Base-by-base conservation (phyloP, 257 asterid genomes). In the Primulina eburnea region DNA sequence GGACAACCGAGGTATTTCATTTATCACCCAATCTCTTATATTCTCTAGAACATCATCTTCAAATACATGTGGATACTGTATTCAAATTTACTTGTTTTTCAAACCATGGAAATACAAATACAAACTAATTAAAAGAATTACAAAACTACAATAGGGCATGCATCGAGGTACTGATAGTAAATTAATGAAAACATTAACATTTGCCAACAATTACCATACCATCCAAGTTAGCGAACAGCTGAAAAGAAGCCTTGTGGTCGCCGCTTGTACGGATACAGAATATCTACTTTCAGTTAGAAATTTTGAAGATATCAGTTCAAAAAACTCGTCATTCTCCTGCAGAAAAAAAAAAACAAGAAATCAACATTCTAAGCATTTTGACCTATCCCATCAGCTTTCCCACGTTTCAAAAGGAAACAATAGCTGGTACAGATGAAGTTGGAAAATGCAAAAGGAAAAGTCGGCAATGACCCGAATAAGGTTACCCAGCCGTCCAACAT, bases 241-340 rank as follows among this genome's bases (percentile, higher is more conserved):
- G 78, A 80, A 82, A 67, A 94, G 97, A 67, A 94, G 98, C 89
- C 99, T 89, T 40, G 90, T 76, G 7, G 95, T 79, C 52, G 96
- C 96, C 28, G 99, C 96, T 69, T 79, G 89, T 56, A 88, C 84
- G 28, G 96, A 77, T 72, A 80, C 75, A 55, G 98, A 87, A 75
- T 88, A 86, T 78, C 86, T 78, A 76, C 82, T 82, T 79, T 88
- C 99, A 62, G 85, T 72, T 62, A 94, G 76, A 79, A 87, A 88
- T 69, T 81, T 89, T 7, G 92, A 77, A n/a, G 99, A 85, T 79
- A 94, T 74, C 86, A 91, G 72, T 21, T 91, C 97, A 62, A 91
- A 94, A 63, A 89, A 94, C 71, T 94, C 97, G 64, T 91, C 97
- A 58, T 91, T 91, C 71, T 94, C 99, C 99, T 94, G 96, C 80